Evolutionary conservation across 805 yeast species (phyloP).

Genomic region (Starmerella bombicola): DNA sequence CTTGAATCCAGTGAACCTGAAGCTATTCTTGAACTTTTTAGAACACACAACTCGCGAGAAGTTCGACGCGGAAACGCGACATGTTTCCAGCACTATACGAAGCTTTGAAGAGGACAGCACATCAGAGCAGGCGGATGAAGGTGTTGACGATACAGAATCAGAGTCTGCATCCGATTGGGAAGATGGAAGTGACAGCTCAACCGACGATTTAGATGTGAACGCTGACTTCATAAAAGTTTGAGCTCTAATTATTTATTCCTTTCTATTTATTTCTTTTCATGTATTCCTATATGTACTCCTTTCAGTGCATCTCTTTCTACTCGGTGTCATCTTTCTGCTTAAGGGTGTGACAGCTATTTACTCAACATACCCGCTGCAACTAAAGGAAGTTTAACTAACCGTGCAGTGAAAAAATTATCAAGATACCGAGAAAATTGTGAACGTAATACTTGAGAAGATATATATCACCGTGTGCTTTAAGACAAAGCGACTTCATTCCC

Average conservation of each 20-base stretch:
- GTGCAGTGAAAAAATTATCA: too few species aligned
- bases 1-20: neutral
- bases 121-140: neutral
- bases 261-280: neutral
- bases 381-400: too few species aligned
- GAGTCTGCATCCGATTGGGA: constrained; percentile 15
- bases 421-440: too few species aligned
- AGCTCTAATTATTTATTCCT: neutral
- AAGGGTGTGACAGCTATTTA: too few species aligned
- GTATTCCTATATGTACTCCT: neutral
- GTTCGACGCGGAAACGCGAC: neutral
- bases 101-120: constrained; percentile 8
- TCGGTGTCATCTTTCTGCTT: too few species aligned
- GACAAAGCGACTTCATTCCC: constrained; percentile 14
- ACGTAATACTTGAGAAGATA: constrained; percentile 1
- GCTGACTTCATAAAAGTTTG: constrained; percentile 21
- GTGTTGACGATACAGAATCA: constrained; percentile 18
- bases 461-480: constrained; percentile 28
- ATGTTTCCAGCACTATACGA: neutral
- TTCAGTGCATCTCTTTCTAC: too few species aligned
- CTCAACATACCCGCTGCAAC: too few species aligned
- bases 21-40: neutral
- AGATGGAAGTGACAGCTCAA: constrained; percentile 1
- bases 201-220: constrained; percentile 23
- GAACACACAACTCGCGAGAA: neutral